These are phyloP conservation scores for Diaporthe sp. DNA, from an alignment of 2,329 filamentous ascomycete genomes.

Conservation along the genomic window DNA sequence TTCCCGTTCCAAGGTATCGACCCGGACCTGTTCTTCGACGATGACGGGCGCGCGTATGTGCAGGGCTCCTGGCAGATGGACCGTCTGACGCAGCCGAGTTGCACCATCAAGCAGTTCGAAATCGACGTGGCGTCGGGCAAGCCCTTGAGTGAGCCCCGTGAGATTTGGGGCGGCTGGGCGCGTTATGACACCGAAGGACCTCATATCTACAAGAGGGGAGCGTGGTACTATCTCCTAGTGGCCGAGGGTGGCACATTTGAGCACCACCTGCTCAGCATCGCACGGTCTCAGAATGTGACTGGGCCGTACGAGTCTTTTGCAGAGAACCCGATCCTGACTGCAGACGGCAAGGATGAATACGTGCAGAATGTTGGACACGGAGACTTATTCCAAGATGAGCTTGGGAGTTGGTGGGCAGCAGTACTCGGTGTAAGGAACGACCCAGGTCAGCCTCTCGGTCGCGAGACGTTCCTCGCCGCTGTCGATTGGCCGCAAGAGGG, in stretches of 20 bases:
- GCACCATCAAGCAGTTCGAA: constrained; percentile 47
- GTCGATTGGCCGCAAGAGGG: constrained; percentile 2
- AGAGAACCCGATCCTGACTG: constrained; percentile 61
- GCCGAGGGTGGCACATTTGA: constrained; percentile 60
- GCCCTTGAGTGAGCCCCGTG: constrained; percentile 47
- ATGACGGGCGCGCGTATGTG: constrained; percentile 54
- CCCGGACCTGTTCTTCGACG: constrained; percentile 58
- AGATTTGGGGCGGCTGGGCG: constrained; percentile 61
- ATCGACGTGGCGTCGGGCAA: constrained; percentile 53
- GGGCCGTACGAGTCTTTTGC: constrained; percentile 59
- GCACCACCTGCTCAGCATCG: constrained; percentile 59
- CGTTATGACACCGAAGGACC: constrained; percentile 59
- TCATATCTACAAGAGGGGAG: constrained; percentile 58
- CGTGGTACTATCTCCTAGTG: constrained; percentile 61
- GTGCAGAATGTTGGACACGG: constrained; percentile 60
- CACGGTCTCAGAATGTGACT: constrained; percentile 53
- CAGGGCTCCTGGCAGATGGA: constrained; percentile 45
- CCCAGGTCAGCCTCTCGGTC: constrained; percentile 6
- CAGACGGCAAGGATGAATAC: constrained; percentile 53
- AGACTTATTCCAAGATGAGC: constrained; percentile 58
- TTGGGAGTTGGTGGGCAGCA: constrained; percentile 65
- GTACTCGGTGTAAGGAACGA: constrained; percentile 6
- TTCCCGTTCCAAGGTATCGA: constrained; percentile 54
- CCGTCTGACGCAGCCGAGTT: not conserved
- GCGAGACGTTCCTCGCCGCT: not conserved